These are phyloP conservation scores for Pythium monospermum DNA, from an alignment of 352 stramenopile genomes.

Conservation along the genomic window DNA sequence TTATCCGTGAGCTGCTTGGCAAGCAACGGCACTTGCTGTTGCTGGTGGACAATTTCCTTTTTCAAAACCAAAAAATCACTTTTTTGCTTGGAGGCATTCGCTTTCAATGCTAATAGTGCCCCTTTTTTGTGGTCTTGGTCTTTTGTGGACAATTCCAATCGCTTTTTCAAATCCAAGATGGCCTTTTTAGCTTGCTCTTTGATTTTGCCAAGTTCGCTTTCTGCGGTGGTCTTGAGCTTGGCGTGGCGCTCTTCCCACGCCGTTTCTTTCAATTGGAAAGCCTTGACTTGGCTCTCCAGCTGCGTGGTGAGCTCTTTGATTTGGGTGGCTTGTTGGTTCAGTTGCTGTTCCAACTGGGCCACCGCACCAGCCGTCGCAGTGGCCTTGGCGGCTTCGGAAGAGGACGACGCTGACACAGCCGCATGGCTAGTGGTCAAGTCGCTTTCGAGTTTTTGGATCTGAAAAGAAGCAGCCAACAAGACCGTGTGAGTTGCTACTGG, in stretches of 20 bases:
- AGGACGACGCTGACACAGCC: slow-evolving; percentile 26
- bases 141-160: slow-evolving; percentile 57
- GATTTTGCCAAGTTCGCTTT: slow-evolving; percentile 74
- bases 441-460: slow-evolving; percentile 60
- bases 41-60: slow-evolving; percentile 39
- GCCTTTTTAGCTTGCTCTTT: slow-evolving; percentile 87
- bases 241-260: slow-evolving; percentile 61
- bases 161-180: slow-evolving; percentile 79
- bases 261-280: slow-evolving; percentile 36
- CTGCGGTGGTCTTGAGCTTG: slow-evolving; percentile 73
- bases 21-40: slow-evolving; percentile 53
- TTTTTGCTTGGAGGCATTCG: slow-evolving; percentile 55
- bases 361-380: slow-evolving; percentile 15
- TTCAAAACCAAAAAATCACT: slow-evolving; percentile 45
- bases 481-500: neutral
- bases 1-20: slow-evolving; percentile 71
- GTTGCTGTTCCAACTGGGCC: slow-evolving; percentile 36
- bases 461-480: neutral
- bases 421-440: slow-evolving; percentile 33
- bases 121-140: slow-evolving; percentile 51
- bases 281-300: slow-evolving; percentile 50
- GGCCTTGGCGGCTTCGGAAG: slow-evolving; percentile 30
- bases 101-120: slow-evolving; percentile 31
- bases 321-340: slow-evolving; percentile 34
- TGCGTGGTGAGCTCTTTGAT: slow-evolving; percentile 32